Evolutionary conservation across 768 basidiomycete species (phyloP).

Genomic region (Russula griseocarnosa): DNA sequence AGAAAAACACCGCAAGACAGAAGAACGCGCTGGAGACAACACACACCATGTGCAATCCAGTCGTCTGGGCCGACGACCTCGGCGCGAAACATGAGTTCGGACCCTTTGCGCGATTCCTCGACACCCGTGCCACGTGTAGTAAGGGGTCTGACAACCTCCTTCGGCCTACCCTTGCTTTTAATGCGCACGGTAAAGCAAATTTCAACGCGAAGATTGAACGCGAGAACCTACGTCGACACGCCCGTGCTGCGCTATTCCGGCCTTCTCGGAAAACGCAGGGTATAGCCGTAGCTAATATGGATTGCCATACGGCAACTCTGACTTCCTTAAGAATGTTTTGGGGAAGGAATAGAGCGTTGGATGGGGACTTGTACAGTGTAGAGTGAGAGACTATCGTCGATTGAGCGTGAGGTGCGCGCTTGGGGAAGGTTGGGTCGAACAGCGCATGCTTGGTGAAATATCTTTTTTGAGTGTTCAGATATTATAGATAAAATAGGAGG

Average conservation of each 20-base stretch:
- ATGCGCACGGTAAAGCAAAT: neutral
- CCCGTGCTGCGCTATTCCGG: constrained; percentile 2
- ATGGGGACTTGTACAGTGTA: neutral
- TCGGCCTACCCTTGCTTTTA: constrained; percentile 1
- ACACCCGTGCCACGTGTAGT: constrained; percentile 18
- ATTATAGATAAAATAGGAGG: neutral
- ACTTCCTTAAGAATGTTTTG: constrained; percentile 17
- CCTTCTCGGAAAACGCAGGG: neutral
- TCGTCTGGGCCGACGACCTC: constrained; percentile 19
- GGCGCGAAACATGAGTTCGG: neutral
- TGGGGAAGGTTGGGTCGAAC: constrained; percentile 13
- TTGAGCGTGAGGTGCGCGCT: constrained; percentile 6
- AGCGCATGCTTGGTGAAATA: constrained; percentile 3
- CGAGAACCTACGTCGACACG: constrained; percentile 6
- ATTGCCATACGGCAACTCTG: neutral
- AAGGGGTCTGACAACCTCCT: constrained; percentile 9
- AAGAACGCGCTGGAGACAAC: neutral
- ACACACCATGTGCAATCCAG: constrained; percentile 21
- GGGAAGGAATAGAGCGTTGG: constrained; percentile 12
- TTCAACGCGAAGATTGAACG: neutral
- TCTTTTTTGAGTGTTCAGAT: neutral
- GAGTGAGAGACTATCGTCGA: neutral
- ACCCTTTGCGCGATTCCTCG: neutral
- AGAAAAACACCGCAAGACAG: too few relatives aligned
- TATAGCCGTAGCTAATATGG: constrained; percentile 15